Evolutionary conservation across 768 basidiomycete species (phyloP), one percentile per base, ranked within the genome.

Genomic region (Termitomyces sp.): DNA sequence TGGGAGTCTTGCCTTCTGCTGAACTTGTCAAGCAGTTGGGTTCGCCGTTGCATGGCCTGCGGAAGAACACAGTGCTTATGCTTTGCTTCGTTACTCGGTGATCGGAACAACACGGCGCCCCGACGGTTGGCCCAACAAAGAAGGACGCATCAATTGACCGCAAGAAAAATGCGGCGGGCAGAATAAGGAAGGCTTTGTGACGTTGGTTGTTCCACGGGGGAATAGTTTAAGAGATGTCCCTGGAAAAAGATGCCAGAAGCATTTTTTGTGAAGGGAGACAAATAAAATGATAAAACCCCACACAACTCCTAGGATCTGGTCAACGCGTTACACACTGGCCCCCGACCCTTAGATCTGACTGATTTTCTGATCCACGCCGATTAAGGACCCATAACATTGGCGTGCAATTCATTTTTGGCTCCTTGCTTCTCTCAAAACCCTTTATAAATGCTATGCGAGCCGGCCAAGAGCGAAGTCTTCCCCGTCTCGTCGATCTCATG

Each of bases 321-420:
- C 66, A 62, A 60, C 52, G 51, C 63, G 57, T 69, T 73, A 75
- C 73, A 75, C 81, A 81, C 77, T 76, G 66, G 59, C 56, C 64
- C 61, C 70, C 77, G 83, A 85, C 83, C 83, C 83, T 84, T 83
- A 85, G 83, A 84, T 85, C 81, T 84, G 80, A 80, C 81, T 51
- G 49, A 76, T 80, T 79, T 75, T 77, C 78, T 79, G 81, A 80
- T 82, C 76, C 69, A 75, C 71, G 70, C 78, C 74, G 74, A 75
- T 77, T 76, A 67, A 72, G 69, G 72, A 73, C 69, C 73, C 72
- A 67, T 66, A 63, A 65, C 65, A 67, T 70, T 72, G 73, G 72
- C 72, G 72, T 75, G 71, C 65, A 70, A 68, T 72, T 72, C 73
- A 72, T 72, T 73, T 74, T 74, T 70, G 70, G 66, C 63, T 69